Conservation (phyloP, 345 rosid species). For the Moricandia arvensis region DNA sequence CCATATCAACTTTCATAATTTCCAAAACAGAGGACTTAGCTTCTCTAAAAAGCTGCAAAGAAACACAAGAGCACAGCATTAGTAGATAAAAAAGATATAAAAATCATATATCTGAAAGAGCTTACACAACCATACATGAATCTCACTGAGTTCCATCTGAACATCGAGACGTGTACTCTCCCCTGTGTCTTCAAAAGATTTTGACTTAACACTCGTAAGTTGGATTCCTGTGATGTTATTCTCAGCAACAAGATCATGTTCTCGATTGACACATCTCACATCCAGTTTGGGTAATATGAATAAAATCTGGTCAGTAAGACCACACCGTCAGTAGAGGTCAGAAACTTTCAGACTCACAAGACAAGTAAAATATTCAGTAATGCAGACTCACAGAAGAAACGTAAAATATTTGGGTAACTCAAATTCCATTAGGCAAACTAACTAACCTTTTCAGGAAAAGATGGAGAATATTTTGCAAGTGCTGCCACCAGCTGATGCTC, state of each 20-base stretch:
- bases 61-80: conserved; percentile 29
- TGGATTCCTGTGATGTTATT: conserved; percentile 86
- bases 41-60: conserved; percentile 80
- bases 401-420: not conserved
- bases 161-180: conserved; percentile 90
- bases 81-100: conserved; percentile 7
- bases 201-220: conserved; percentile 67
- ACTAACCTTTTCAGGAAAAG: conserved; percentile 91
- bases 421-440: conserved; percentile 33
- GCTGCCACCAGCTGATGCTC: conserved; percentile 49
- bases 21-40: conserved; percentile 74
- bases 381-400: conserved; percentile 5
- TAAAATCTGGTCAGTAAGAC: conserved; percentile 51
- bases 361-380: not conserved
- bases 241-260: conserved; percentile 61
- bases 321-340: not conserved
- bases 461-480: conserved; percentile 55
- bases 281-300: conserved; percentile 79
- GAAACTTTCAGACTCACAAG: not conserved
- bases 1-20: conserved; percentile 82
- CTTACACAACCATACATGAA: conserved; percentile 65
- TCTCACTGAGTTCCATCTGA: conserved; percentile 89
- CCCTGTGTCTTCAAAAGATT: conserved; percentile 77
- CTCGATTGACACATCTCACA: conserved; percentile 69
- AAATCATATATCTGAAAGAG: conserved; percentile 26